Percentiles rank a stretch among this genome's conserved stretches.
These are phyloP conservation scores for Vigna reflexopilosa DNA, from an alignment of 306 rosid species.

Conservation along the genomic window DNA sequence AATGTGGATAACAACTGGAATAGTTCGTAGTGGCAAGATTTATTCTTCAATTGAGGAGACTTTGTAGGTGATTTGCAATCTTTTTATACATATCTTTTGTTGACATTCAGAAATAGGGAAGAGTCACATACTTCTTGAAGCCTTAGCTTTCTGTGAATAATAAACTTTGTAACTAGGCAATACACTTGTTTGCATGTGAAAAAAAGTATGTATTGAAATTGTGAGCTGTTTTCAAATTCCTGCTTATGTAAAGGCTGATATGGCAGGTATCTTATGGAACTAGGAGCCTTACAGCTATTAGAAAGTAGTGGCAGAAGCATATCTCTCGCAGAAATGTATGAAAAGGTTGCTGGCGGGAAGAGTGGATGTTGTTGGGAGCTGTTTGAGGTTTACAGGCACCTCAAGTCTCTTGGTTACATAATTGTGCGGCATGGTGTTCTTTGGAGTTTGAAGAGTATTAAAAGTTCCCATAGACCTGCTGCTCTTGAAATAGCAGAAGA, in stretches of 20 bases:
- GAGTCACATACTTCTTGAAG: background rate
- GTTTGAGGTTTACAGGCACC: conserved; percentile 85
- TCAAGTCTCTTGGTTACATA: conserved; percentile 83
- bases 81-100: background rate
- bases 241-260: conserved; percentile 29
- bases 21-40: conserved; percentile 60
- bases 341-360: conserved; percentile 52
- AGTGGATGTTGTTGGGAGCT: conserved; percentile 70
- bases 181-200: conserved; percentile 4
- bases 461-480: conserved; percentile 36
- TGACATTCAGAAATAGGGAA: conserved; percentile 12
- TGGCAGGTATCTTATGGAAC: conserved; percentile 77
- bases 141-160: background rate
- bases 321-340: conserved; percentile 63
- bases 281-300: conserved; percentile 65
- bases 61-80: conserved; percentile 63
- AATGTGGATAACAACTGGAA: conserved; percentile 76
- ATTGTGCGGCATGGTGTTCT: conserved; percentile 64
- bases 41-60: conserved; percentile 80
- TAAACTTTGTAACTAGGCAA: background rate
- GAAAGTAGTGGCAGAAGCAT: conserved; percentile 53
- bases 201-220: background rate
- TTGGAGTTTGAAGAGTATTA: conserved; percentile 68
- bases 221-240: conserved; percentile 20
- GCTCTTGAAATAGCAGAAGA: conserved; percentile 46